Evolutionary conservation across 805 yeast species (phyloP), one percentile per base, ranked within the genome.

Genomic region (Myxozyma melibiosi): DNA sequence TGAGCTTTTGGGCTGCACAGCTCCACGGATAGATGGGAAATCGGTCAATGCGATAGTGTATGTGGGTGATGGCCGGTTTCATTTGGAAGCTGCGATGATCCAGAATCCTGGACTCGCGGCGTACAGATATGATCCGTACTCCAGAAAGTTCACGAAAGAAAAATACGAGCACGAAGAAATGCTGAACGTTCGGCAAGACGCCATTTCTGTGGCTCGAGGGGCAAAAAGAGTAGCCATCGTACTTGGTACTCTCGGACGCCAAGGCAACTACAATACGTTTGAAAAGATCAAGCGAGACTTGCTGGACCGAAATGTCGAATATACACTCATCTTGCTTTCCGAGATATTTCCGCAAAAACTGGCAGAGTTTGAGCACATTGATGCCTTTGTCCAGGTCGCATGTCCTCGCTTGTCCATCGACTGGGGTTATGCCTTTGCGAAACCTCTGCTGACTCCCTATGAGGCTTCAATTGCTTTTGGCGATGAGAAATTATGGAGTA

Each of bases 341-440:
- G 99, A 94, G 71, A 90, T 94, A 18, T 91, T 94, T 73, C 99
- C 99, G 0, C 87, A 84, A 51, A 94, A 94, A 66, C 75, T 94
- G 35, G 85, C 97, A 9, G 86, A 88, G 85, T 94, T 94, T 72
- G 91, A 89, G 66, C 94, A 89, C 67, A 82, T 92, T 16, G 99
- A 94, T 72, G 96, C 91, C 1, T 94, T 94, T 78, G 88, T 94
- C 13, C 99, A 94, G 72, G 96, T 94, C 2, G 99, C 99, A 0
- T 94, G 99, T 70, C 99, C 99, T 0, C 78, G 99, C 67, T 75
- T 94, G 44, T 89, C 96, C 1, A 92, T 94, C 40, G 99, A 94
- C 71, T 94, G 99, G 99, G 99, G 99, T 0, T 94, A 94, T 71
- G 99, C 99, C 0, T 94, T 94, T 68, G 84, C 84, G 57, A 88